Conservation (phyloP, 345 rosid species). For the Melaleuca alternifolia region DNA sequence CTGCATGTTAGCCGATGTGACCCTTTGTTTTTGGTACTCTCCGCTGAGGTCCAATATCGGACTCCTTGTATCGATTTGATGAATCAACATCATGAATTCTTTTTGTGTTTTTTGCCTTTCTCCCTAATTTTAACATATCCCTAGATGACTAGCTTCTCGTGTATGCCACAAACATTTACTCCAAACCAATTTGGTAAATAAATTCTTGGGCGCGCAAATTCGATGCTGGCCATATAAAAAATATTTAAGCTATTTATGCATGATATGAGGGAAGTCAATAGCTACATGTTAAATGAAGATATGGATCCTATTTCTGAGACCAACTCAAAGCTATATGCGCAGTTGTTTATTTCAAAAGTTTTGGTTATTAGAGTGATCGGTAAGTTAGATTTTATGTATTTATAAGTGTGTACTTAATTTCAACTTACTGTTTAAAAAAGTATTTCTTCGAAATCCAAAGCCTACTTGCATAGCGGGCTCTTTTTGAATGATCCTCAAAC, state of each 20-base stretch:
- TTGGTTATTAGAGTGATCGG: background rate
- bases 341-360: too few relatives aligned
- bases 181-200: background rate
- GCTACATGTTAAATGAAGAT: background rate
- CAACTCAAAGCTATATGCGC: background rate
- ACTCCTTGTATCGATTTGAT: background rate
- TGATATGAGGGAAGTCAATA: background rate
- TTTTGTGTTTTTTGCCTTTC: background rate
- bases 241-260: background rate
- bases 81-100: background rate
- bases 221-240: background rate
- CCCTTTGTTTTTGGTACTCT: background rate
- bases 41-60: background rate
- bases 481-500: background rate
- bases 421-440: too few relatives aligned
- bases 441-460: background rate
- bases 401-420: background rate
- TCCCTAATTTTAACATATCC: background rate
- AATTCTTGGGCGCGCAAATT: background rate
- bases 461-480: background rate
- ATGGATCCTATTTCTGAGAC: background rate
- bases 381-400: background rate
- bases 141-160: background rate
- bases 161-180: background rate
- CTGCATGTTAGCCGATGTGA: background rate